Percentiles rank a stretch among this genome's conserved stretches.
phyloP scores from a whole-genome alignment of 257 asterid genomes.

The Solanum gandarillasii region DNA sequence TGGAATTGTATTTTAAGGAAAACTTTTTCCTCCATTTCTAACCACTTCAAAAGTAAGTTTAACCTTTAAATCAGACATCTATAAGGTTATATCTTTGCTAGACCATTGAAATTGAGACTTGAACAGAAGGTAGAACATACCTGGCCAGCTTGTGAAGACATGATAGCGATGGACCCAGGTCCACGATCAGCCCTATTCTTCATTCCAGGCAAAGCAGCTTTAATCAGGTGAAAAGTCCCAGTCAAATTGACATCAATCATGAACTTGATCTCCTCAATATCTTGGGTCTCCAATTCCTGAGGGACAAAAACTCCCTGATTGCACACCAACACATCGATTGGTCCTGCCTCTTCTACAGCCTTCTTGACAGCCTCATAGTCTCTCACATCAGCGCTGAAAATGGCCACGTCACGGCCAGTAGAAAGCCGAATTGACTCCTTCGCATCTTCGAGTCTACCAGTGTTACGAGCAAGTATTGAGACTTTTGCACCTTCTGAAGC shows the following conservation, averaged over 20 bases:
- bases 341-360: constrained; percentile 61
- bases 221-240: constrained; percentile 76
- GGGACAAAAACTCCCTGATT: constrained; percentile 84
- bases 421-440: constrained; percentile 61
- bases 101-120: neutral
- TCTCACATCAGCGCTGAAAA: constrained; percentile 81
- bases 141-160: constrained; percentile 99
- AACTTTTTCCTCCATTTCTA: neutral
- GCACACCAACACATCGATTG: constrained; percentile 77
- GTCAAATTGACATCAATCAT: constrained; percentile 83
- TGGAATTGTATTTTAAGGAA: no score
- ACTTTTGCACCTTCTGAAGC: constrained; percentile 61
- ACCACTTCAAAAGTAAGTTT: neutral
- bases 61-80: neutral
- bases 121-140: constrained; percentile 6
- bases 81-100: neutral
- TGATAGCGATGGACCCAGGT: constrained; percentile 73
- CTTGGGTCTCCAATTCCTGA: constrained; percentile 57
- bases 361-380: constrained; percentile 52
- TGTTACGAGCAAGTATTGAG: constrained; percentile 64
- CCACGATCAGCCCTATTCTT: constrained; percentile 49
- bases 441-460: constrained; percentile 63
- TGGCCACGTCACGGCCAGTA: constrained; percentile 70
- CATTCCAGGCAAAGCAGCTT: constrained; percentile 92
- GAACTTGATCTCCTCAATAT: constrained; percentile 64